A percentile compares a stretch with the other conserved stretches of the same genome.
Evolutionary conservation across 257 asterid species (phyloP).

Genomic region (Jacaranda mimosifolia): DNA sequence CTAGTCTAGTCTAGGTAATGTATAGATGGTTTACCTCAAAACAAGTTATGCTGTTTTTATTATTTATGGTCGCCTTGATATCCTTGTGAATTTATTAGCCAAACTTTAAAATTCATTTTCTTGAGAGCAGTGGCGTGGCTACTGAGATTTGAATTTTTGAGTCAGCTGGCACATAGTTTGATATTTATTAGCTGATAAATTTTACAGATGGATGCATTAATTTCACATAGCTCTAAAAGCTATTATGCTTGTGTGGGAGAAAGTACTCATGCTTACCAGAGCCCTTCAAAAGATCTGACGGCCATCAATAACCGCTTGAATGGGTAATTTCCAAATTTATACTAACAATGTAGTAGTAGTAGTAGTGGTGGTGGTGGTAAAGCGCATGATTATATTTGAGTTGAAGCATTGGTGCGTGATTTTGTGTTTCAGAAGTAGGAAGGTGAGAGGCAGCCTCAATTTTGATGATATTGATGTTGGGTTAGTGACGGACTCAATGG

Average conservation of each 20-base stretch:
- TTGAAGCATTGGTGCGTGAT: background rate
- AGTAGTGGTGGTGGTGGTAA: too few relatives aligned
- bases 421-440: slow-evolving; percentile 65
- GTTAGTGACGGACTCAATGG: slow-evolving; percentile 87
- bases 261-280: slow-evolving; percentile 97
- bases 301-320: slow-evolving; percentile 90
- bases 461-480: slow-evolving; percentile 88
- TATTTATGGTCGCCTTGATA: background rate
- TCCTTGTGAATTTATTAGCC: background rate
- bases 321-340: slow-evolving; percentile 51
- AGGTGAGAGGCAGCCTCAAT: slow-evolving; percentile 73
- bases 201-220: slow-evolving; percentile 89
- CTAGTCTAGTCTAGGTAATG: too few relatives aligned
- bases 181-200: slow-evolving; percentile 30
- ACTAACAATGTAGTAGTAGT: background rate
- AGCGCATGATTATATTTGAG: too few relatives aligned
- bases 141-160: background rate
- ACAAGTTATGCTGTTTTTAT: too few relatives aligned
- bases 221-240: slow-evolving; percentile 92
- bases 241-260: slow-evolving; percentile 98
- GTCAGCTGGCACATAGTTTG: background rate
- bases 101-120: background rate
- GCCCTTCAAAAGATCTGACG: slow-evolving; percentile 95
- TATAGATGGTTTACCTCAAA: too few relatives aligned
- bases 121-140: too few relatives aligned